Base-by-base conservation (phyloP, 176 grass and related monocot genomes). In the Oryza punctata region DNA sequence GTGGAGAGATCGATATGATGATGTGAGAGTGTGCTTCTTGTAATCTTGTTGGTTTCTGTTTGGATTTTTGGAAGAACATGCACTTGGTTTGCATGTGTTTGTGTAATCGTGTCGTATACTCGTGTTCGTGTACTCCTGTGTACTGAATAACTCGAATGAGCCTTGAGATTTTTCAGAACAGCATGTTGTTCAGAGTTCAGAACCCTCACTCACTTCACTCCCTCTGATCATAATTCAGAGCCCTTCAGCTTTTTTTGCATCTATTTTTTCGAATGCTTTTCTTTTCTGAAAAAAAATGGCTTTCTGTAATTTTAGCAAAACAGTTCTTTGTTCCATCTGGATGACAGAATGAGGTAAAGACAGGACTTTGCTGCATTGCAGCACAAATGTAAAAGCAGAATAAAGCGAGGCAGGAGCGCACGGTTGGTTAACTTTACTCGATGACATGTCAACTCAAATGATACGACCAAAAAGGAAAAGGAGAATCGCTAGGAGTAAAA, bases 381-480 rank as follows among this genome's bases (percentile, higher is more conserved):
- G n/a, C 57, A 61, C 57, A 67, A 63, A 72, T 61, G 67, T 18
- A 67, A 68, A 82, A 59, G 67, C 57, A 26, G 15, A 40, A 82
- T 41, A 85, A 68, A 86, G 83, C 35, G 83, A 38, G 50, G 57
- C 27, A 81, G 37, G 37, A 63, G 29, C 57, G 74, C 72, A 85
- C 61, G 76, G 81, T 68, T 84, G 59, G 60, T 12, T 83, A 63
- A 2, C 71, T 84, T 77, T 85, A 81, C 57, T 38, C 40, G 47
- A 81, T 25, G 80, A 80, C 44, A 71, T 80, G 65, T 73, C 80
- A 87, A 64, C 65, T 78, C 80, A 87, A 64, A 47, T 46, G 74
- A 85, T 3, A 11, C 38, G 74, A 82, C 84, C 73, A 73, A 90
- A 90, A 86, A 78, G 73, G 37, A 40, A 82, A 70, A 78, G 72